A percentile compares a stretch with the other conserved stretches of the same genome.
These are phyloP conservation scores for Theileria annulata DNA, from an alignment of 169 alveolate genomes.

Conservation along the genomic window DNA sequence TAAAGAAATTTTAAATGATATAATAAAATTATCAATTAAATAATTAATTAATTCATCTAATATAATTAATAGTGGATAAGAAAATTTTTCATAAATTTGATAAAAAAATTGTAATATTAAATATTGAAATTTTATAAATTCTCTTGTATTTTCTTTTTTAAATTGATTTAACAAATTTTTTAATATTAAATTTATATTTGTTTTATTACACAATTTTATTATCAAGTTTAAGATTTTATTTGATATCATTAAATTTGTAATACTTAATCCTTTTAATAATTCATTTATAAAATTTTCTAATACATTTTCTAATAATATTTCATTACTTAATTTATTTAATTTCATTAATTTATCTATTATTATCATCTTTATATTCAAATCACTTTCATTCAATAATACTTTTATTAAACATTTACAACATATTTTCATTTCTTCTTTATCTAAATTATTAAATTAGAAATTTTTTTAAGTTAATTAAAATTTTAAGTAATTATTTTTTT, in stretches of 20 bases:
- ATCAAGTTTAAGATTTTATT: conserved; percentile 80
- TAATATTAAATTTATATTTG: conserved; percentile 67
- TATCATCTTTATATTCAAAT: conserved; percentile 88
- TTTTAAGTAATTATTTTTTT: conserved; percentile 77
- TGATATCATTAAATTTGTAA: conserved; percentile 81
- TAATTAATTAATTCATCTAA: no score
- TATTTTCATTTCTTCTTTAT: conserved; percentile 44
- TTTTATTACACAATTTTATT: conserved; percentile 53
- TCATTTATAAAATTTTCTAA: conserved; percentile 87
- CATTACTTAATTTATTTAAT: conserved; percentile 12
- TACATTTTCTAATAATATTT: conserved; percentile 78
- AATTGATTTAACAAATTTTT: conserved; percentile 66
- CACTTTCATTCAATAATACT: conserved; percentile 87
- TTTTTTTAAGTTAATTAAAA: conserved; percentile 72
- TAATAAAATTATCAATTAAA: no score
- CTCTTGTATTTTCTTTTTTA: no score
- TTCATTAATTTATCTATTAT: conserved; percentile 36
- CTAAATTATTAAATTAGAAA: neutral
- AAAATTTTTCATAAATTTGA: no score
- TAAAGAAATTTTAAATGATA: no score
- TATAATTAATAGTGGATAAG: no score
- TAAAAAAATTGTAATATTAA: no score
- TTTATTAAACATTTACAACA: conserved; percentile 88
- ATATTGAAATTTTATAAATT: no score
- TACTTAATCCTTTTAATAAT: conserved; percentile 80